phyloP scores from a whole-genome alignment of 2,329 filamentous ascomycete genomes.

The Orbilia blumenaviensis region DNA sequence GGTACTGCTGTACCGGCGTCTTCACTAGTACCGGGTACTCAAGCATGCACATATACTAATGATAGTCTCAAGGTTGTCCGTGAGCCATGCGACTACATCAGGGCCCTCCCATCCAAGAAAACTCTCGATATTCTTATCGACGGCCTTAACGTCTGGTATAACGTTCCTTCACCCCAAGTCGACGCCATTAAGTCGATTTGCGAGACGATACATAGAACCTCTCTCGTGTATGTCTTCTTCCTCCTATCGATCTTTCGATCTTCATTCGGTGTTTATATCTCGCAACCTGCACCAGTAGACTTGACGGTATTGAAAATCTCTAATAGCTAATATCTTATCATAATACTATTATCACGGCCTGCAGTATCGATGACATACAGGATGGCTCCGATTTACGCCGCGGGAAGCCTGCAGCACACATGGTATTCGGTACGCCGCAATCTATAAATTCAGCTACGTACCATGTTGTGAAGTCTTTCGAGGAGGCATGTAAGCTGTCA shows the following conservation, averaged over 20 bases:
- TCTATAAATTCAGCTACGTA: conserved; percentile 5
- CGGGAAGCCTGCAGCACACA: neutral
- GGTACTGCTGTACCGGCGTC: no score
- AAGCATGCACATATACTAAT: neutral
- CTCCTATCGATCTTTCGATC: neutral
- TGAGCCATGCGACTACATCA: conserved; percentile 21
- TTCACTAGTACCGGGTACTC: neutral
- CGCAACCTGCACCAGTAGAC: neutral
- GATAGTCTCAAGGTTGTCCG: neutral
- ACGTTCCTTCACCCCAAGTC: neutral
- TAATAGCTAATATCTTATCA: neutral
- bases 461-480: neutral
- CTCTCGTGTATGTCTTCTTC: neutral
- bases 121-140: conserved; percentile 7
- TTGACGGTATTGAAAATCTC: neutral
- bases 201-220: conserved; percentile 5
- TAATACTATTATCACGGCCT: no score
- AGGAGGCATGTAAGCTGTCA: neutral
- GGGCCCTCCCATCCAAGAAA: conserved; percentile 6
- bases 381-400: neutral
- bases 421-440: neutral
- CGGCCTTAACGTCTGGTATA: conserved; percentile 35
- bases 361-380: conserved; percentile 25
- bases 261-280: neutral
- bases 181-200: conserved; percentile 20